Percentiles rank a stretch among this genome's conserved stretches.
phyloP scores from a whole-genome alignment of 257 asterid genomes.

The Marsdenia floribunda region DNA sequence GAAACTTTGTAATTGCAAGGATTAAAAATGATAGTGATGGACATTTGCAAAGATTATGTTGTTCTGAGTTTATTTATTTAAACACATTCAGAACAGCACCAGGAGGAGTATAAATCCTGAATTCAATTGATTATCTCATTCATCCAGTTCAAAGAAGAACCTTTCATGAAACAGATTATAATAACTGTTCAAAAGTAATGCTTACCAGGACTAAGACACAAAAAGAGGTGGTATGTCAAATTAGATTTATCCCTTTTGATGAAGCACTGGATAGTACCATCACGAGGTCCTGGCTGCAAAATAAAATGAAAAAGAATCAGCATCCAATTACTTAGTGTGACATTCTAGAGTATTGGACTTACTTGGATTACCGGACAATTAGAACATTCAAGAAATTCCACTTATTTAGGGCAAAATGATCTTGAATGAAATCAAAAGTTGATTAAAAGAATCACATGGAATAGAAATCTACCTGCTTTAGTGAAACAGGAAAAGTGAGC shows the following conservation, averaged over 20 bases:
- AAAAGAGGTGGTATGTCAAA: constrained; percentile 75
- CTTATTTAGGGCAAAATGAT: background rate
- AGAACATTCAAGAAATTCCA: background rate
- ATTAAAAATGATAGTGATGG: background rate
- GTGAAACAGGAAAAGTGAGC: constrained; percentile 84
- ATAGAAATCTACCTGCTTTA: constrained; percentile 62
- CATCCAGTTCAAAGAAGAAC: background rate
- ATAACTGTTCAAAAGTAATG: background rate
- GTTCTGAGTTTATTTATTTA: background rate
- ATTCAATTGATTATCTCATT: background rate
- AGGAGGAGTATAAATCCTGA: background rate
- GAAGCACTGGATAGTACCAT: constrained; percentile 89
- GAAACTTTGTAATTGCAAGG: background rate
- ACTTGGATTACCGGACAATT: background rate
- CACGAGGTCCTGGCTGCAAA: constrained; percentile 85
- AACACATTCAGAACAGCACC: background rate
- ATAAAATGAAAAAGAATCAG: constrained; percentile 8
- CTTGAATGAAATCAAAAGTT: background rate
- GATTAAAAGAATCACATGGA: background rate
- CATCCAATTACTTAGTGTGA: background rate
- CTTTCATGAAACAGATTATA: background rate
- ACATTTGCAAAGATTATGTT: background rate
- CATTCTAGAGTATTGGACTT: background rate
- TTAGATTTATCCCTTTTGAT: constrained; percentile 87
- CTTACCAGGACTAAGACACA: constrained; percentile 92